phyloP scores from a whole-genome alignment of 345 rosid species.

The Syzygium jambos region DNA sequence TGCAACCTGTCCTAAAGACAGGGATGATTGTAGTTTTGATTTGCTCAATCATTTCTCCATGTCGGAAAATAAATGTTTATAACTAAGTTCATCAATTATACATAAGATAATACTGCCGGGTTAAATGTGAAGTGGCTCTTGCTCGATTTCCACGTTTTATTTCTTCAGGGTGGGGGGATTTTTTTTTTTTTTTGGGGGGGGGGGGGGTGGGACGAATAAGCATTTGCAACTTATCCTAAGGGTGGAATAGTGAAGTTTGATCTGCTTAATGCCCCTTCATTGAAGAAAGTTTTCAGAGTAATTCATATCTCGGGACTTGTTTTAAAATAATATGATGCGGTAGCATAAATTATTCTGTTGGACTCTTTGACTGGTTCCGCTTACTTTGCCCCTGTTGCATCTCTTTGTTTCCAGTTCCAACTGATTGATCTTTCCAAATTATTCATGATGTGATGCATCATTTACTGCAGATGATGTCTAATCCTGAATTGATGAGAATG shows the following conservation, averaged over 20 bases:
- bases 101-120: neutral
- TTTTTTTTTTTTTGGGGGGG: neutral
- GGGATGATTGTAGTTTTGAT: neutral
- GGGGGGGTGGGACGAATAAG: neutral
- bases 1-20: neutral
- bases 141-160: neutral
- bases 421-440: neutral
- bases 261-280: neutral
- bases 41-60: neutral
- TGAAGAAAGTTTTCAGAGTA: neutral
- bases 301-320: neutral
- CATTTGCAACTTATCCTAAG: neutral
- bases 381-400: neutral
- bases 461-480: conserved; percentile 73
- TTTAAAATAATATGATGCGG: neutral
- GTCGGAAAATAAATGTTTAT: neutral
- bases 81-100: neutral
- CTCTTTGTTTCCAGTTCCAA: neutral
- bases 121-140: neutral
- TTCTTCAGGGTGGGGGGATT: neutral
- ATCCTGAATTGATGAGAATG: conserved; percentile 93
- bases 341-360: neutral
- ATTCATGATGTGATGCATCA: neutral
- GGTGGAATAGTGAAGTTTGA: neutral
- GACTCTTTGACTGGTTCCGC: neutral